Evolutionary conservation across 495 filamentous ascomycete genomes (phyloP), one percentile per base, ranked within the genome.

Genomic region (Polyplosphaeria fusca): DNA sequence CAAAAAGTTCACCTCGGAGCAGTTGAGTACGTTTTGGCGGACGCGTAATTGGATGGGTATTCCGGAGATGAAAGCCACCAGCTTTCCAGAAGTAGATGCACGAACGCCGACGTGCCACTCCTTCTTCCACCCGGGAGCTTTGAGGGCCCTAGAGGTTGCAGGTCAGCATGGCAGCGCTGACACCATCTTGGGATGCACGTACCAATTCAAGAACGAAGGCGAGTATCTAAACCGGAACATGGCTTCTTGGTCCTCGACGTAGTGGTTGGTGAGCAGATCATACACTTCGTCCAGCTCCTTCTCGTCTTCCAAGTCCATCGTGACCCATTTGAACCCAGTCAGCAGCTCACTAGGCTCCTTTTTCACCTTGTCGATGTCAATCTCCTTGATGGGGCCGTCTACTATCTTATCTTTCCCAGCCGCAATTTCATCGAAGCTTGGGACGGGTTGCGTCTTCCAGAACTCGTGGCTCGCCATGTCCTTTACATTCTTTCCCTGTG

Each of bases 211-310:
- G 67, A 98, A 91, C 7, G 87, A 85, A 20, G 79, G 67, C 4
- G 91, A 96, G 73, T 98, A 98, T 68, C 88, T 88, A 77, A 97
- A 96, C 40, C 93, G 81, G 75, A 98, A 98, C 87, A 93, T 94
- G 44, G 91, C 89, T 63, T 94, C 89, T 54, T 89, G 84, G 66
- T 98, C 94, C 71, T 98, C 94, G 38, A 98, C 94, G 58, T 96
- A 98, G 68, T 98, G 93, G 14, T 90, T 84, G 52, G 84, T 86
- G 41, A 98, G 76, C 26, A 98, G 75, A 56, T 95, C 87, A 70
- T 88, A 95, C 2, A 96, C 82, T 71, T 96, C 91, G 46, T 84
- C 77, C 23, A 93, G 74, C 77, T 88, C 79, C 43, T 71, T 68
- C 47, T 81, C 75, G 55, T 88, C 76, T 11, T 78, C 85, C 47